Evolutionary conservation across 2,329 filamentous ascomycete genomes (phyloP).

Genomic region (Fusarium pseudonygamai): DNA sequence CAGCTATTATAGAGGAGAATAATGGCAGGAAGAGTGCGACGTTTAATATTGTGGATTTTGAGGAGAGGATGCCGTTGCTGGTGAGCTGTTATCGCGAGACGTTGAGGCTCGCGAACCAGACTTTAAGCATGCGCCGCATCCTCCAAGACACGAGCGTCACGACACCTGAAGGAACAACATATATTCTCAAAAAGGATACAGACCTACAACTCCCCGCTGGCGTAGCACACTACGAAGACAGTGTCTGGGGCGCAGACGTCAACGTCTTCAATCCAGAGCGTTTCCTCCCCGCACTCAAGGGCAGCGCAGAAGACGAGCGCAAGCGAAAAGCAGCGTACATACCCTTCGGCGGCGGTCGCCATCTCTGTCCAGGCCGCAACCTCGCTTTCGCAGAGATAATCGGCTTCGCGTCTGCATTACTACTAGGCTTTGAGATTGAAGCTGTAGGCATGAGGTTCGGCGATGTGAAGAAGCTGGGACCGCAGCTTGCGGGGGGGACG

Average conservation of each 20-base stretch:
- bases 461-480: constrained; percentile 25
- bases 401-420: constrained; percentile 42
- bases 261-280: constrained; percentile 38
- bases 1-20: background rate
- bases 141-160: constrained; percentile 51
- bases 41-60: constrained; percentile 52
- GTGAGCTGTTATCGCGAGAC: constrained; percentile 57
- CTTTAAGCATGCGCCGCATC: constrained; percentile 53
- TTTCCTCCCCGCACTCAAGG: constrained; percentile 20
- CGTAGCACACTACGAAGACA: constrained; percentile 35
- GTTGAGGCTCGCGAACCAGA: constrained; percentile 52
- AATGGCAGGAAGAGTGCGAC: constrained; percentile 14
- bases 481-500: constrained; percentile 29
- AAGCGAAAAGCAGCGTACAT: constrained; percentile 39
- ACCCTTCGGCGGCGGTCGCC: constrained; percentile 48
- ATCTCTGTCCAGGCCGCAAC: constrained; percentile 48
- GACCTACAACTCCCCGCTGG: constrained; percentile 43
- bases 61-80: constrained; percentile 53
- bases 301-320: constrained; percentile 15
- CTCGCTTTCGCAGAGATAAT: constrained; percentile 49
- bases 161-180: constrained; percentile 36
- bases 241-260: constrained; percentile 39
- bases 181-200: constrained; percentile 45
- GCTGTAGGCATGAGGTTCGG: constrained; percentile 28
- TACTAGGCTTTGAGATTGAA: constrained; percentile 46